phyloP scores from a whole-genome alignment of 352 stramenopile genomes.

The Globisporangium iwayamae region DNA sequence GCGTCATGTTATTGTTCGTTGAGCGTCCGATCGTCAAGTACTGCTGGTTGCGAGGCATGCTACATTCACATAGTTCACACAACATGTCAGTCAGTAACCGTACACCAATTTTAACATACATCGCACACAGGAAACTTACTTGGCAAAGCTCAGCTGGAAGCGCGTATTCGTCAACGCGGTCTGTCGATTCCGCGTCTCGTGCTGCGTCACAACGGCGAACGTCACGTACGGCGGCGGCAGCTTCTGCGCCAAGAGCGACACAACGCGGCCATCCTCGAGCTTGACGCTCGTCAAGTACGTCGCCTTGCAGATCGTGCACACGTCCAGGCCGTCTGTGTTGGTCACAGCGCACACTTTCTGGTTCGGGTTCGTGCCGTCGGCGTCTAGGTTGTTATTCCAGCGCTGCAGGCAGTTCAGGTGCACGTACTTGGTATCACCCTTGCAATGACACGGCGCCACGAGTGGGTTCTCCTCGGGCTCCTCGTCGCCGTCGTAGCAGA shows the following conservation, averaged over 20 bases:
- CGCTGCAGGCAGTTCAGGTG: slow-evolving; percentile 91
- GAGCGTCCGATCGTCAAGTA: slow-evolving; percentile 77
- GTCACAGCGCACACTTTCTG: slow-evolving; percentile 88
- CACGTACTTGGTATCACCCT: slow-evolving; percentile 91
- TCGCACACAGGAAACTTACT: slow-evolving; percentile 35
- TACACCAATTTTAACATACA: background rate
- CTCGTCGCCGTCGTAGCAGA: slow-evolving; percentile 91
- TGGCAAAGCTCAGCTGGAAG: slow-evolving; percentile 91
- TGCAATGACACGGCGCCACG: slow-evolving; percentile 89
- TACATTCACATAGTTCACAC: slow-evolving; percentile 4
- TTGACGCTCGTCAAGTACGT: slow-evolving; percentile 89
- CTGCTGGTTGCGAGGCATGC: slow-evolving; percentile 63
- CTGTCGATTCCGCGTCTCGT: slow-evolving; percentile 80
- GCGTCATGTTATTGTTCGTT: slow-evolving; percentile 83
- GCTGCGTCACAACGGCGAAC: slow-evolving; percentile 89
- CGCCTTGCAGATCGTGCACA: slow-evolving; percentile 90
- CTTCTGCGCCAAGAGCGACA: slow-evolving; percentile 86
- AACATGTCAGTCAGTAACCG: slow-evolving; percentile 7
- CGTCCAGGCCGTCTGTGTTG: slow-evolving; percentile 84
- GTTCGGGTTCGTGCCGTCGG: slow-evolving; percentile 72
- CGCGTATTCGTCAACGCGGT: slow-evolving; percentile 88
- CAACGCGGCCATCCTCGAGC: slow-evolving; percentile 79
- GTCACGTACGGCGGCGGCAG: slow-evolving; percentile 87
- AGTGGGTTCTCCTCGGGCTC: slow-evolving; percentile 83
- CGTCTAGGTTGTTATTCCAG: slow-evolving; percentile 89